Evolutionary conservation across 2,329 filamentous ascomycete genomes (phyloP).

Genomic region (Arthrobotrys conoides): DNA sequence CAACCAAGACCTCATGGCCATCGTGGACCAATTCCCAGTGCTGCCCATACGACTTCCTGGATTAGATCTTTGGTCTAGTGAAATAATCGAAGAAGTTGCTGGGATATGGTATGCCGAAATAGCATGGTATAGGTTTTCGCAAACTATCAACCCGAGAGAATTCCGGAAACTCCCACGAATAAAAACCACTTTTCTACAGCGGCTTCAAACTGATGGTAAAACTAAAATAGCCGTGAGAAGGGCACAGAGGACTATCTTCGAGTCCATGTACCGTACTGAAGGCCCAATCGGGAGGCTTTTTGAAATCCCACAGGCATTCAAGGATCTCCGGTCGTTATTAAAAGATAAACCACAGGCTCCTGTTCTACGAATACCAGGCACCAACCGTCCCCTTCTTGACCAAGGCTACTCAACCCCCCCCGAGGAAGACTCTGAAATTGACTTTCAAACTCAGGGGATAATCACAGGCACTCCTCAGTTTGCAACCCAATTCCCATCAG

Average conservation of each 20-base stretch:
- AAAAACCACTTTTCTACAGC: constrained; percentile 16
- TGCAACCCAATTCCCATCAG: constrained; percentile 37
- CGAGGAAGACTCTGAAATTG: not conserved
- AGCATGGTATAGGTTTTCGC: constrained; percentile 44
- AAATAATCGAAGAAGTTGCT: constrained; percentile 35
- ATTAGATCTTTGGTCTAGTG: constrained; percentile 25
- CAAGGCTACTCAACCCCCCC: not conserved
- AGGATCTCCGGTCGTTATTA: constrained; percentile 12
- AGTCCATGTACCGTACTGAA: constrained; percentile 12
- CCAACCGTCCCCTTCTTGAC: constrained; percentile 4
- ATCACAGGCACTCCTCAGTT: constrained; percentile 29
- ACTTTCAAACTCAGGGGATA: constrained; percentile 1
- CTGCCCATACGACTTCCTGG: constrained; percentile 21
- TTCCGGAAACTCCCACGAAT: not conserved
- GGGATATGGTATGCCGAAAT: constrained; percentile 39
- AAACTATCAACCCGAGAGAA: not conserved
- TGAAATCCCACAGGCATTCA: constrained; percentile 39
- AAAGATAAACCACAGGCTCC: not conserved
- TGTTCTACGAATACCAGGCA: constrained; percentile 13
- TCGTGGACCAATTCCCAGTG: constrained; percentile 30
- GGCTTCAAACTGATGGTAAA: constrained; percentile 18
- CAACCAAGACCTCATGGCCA: constrained; percentile 5
- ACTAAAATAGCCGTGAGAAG: constrained; percentile 5
- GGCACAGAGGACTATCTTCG: constrained; percentile 24
- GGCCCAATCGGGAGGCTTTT: constrained; percentile 23